Conservation (phyloP, 352 stramenopile species). For the Phytopythium helicoides region DNA sequence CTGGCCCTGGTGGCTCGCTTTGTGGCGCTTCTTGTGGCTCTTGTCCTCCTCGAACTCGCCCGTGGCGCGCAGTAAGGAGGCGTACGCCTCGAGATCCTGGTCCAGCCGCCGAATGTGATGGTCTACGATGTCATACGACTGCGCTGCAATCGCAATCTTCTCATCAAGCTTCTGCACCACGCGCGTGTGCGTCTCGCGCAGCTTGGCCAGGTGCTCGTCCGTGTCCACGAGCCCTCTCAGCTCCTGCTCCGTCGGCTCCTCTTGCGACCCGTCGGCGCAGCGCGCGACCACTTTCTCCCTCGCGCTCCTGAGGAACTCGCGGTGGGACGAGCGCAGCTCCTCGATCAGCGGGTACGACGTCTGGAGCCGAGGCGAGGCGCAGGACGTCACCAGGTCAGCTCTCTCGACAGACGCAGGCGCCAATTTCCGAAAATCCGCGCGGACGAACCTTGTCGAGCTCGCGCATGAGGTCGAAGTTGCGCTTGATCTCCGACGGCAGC, state of each 20-base stretch:
- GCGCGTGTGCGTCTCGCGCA: constrained; percentile 60
- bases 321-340: constrained; percentile 64
- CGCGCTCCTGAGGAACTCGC: constrained; percentile 55
- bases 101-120: constrained; percentile 84
- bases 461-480: constrained; percentile 89
- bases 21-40: constrained; percentile 53
- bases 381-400: background rate
- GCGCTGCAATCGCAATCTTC: constrained; percentile 84
- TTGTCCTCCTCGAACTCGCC: constrained; percentile 80
- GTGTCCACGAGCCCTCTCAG: constrained; percentile 62
- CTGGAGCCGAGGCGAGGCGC: constrained; percentile 13
- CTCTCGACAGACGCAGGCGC: no score
- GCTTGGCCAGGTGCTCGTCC: constrained; percentile 37
- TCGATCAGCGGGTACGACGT: constrained; percentile 79
- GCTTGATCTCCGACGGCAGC: constrained; percentile 87
- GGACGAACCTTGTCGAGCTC: constrained; percentile 77
- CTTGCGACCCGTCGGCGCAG: constrained; percentile 39
- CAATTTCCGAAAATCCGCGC: no score
- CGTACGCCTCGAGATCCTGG: constrained; percentile 74
- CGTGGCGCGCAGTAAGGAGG: constrained; percentile 62
- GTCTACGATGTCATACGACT: constrained; percentile 86
- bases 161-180: constrained; percentile 87
- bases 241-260: constrained; percentile 62
- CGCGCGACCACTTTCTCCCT: constrained; percentile 63
- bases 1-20: constrained; percentile 15